phyloP scores from a whole-genome alignment of 2,329 filamentous ascomycete species.

The Ophiostoma populinum region DNA sequence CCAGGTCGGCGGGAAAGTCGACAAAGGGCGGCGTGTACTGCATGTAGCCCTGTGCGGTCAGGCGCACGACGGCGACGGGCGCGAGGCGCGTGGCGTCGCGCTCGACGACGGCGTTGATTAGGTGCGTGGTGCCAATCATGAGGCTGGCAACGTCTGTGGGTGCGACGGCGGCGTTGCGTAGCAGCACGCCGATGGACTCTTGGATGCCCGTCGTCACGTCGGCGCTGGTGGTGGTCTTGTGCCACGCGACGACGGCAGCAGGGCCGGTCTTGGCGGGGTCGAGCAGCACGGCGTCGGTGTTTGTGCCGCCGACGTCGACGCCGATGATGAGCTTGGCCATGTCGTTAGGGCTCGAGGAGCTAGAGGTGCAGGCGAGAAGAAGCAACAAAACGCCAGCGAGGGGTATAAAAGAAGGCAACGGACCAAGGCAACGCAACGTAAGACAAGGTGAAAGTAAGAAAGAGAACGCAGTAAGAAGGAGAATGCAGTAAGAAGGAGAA shows the following conservation, averaged over 20 bases:
- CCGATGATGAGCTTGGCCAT: constrained; percentile 17
- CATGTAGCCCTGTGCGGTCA: constrained; percentile 16
- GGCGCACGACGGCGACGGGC: constrained; percentile 18
- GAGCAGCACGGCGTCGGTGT: constrained; percentile 15
- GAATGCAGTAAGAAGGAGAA: no score
- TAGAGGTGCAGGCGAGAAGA: no score
- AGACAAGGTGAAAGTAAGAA: no score
- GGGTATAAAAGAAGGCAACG: no score
- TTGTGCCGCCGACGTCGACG: constrained; percentile 24
- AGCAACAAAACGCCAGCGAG: no score
- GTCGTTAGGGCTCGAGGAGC: background rate
- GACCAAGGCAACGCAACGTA: no score
- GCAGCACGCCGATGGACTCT: constrained; percentile 10
- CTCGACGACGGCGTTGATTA: constrained; percentile 14
- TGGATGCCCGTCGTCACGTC: constrained; percentile 12
- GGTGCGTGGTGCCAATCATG: constrained; percentile 13
- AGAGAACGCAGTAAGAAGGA: no score
- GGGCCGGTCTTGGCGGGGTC: constrained; percentile 13
- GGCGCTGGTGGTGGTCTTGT: constrained; percentile 12
- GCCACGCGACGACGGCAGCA: constrained; percentile 13
- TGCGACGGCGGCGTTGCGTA: constrained; percentile 4
- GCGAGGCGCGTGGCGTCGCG: constrained; percentile 13
- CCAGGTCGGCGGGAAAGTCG: constrained; percentile 24
- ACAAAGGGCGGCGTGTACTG: constrained; percentile 26
- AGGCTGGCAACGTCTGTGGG: constrained; percentile 10